Evolutionary conservation across 768 basidiomycete species (phyloP).

Genomic region (Mycena maculata): DNA sequence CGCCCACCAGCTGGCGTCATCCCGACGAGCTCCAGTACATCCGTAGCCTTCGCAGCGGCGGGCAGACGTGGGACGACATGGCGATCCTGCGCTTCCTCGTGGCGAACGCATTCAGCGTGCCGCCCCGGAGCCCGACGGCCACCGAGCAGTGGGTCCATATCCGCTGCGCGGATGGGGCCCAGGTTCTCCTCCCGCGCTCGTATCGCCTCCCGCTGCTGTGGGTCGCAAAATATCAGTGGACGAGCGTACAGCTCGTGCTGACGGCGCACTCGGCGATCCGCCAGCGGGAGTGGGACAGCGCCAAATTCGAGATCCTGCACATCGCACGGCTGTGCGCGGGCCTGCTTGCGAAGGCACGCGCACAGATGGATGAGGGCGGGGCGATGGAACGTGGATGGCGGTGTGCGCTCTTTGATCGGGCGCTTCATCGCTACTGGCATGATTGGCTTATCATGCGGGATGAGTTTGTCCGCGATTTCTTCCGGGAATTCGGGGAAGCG

Average conservation of each 20-base stretch:
- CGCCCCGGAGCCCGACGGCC: constrained; percentile 39
- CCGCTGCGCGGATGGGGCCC: constrained; percentile 28
- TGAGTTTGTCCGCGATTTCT: constrained; percentile 52
- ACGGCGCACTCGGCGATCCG: constrained; percentile 42
- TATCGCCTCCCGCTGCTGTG: constrained; percentile 61
- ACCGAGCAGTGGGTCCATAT: constrained; percentile 36
- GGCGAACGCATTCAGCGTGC: constrained; percentile 51
- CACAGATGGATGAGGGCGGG: constrained; percentile 41
- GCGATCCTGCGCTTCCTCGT: constrained; percentile 48
- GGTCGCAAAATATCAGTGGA: constrained; percentile 58
- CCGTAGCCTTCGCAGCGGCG: background rate
- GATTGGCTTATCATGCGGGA: constrained; percentile 55
- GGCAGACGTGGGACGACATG: constrained; percentile 36
- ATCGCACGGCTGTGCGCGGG: constrained; percentile 51
- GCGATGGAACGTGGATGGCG: constrained; percentile 52
- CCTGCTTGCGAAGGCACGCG: constrained; percentile 49
- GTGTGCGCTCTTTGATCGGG: constrained; percentile 55
- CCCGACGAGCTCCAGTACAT: constrained; percentile 55
- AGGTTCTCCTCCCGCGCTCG: constrained; percentile 46
- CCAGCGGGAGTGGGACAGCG: constrained; percentile 54
- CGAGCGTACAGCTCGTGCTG: constrained; percentile 53
- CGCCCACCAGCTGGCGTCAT: constrained; percentile 46
- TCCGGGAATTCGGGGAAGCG: constrained; percentile 55
- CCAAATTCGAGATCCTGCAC: constrained; percentile 57
- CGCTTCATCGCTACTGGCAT: constrained; percentile 54